Base-by-base conservation (phyloP, 176 grass and related monocot genomes). In the Rhynchospora breviuscula region DNA sequence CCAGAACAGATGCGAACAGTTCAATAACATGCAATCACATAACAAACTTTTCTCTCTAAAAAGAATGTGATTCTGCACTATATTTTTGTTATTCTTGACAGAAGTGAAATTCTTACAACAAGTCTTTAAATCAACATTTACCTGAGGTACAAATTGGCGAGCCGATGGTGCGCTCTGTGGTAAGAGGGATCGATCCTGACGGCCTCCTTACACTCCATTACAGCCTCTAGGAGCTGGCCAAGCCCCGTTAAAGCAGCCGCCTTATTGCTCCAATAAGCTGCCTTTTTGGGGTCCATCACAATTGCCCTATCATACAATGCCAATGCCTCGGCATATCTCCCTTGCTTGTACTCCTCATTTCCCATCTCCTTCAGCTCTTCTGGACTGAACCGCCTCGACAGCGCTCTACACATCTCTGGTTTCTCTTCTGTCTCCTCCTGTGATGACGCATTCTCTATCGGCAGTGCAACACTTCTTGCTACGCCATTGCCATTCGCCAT, bases 301-400 rank as follows among this genome's bases (percentile, higher is more conserved):
- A 93, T 99, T 49, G 93, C 96, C 58, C 89, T 91, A 65, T 99
- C 93, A 59, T 99, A 99, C 10, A 93, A 87, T 46, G 96, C 86
- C 89, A 95, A 70, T 10, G 96, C 96, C 89, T 93, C 91, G 8
- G 86, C 54, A 79, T 90, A 99, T 26, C 88, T 89, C 62, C 96
- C 96, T 65, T 95, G 80, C 71, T 91, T 88, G 79, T 89, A 99
- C 88, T 93, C 96, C 83, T 99, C 91, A 82, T 99, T 99, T 13
- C 96, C 93, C 88, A 95, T 80, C 81, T 99, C 96, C 89, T 99
- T 99, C 75, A 99, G 84, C 91, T 92, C 94, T 85, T 99, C 93
- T 22, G 96, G 93, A 53, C 90, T 82, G 35, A 88, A 67, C 33
- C 86, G 85, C 80, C 71, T 94, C 22, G 93, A 95, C 64, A 95